Conservation (phyloP, 228 moss, liverwort and hornwort species). For the Sphagnum fallax region DNA sequence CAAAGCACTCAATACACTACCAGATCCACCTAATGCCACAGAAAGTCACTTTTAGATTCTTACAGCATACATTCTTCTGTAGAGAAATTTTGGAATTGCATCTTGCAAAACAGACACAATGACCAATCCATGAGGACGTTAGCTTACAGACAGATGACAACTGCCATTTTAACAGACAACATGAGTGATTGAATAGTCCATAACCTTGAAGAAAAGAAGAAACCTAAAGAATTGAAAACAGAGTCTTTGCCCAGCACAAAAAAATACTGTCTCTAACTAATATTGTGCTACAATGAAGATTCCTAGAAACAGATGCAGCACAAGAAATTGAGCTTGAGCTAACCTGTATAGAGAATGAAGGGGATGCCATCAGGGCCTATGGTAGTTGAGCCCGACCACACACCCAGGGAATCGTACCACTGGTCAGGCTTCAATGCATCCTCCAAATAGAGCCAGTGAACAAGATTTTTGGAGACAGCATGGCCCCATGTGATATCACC, state of each 20-base stretch:
- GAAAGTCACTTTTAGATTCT: too few relatives aligned
- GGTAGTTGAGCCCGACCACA: conserved; percentile 80
- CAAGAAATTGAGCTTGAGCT: not conserved
- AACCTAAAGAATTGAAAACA: not conserved
- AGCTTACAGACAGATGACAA: too few relatives aligned
- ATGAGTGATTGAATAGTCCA: too few relatives aligned
- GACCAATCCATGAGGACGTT: too few relatives aligned
- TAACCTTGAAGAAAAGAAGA: too few relatives aligned
- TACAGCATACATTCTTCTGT: too few relatives aligned
- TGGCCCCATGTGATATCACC: conserved; percentile 71
- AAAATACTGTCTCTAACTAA: too few relatives aligned
- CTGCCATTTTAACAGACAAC: too few relatives aligned
- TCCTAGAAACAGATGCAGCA: too few relatives aligned
- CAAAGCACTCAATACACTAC: conserved; percentile 8
- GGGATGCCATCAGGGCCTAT: conserved; percentile 58
- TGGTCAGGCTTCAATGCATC: conserved; percentile 38
- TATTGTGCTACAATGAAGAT: too few relatives aligned
- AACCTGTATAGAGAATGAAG: conserved; percentile 58
- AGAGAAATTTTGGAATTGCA: too few relatives aligned
- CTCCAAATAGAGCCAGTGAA: conserved; percentile 60
- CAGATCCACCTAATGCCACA: not conserved
- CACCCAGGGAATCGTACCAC: conserved; percentile 59
- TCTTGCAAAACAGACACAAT: too few relatives aligned
- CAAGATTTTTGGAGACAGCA: conserved; percentile 52
- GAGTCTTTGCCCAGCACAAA: not conserved